Base-by-base conservation (phyloP, 768 basidiomycete species). In the Termitomyces sp. region DNA sequence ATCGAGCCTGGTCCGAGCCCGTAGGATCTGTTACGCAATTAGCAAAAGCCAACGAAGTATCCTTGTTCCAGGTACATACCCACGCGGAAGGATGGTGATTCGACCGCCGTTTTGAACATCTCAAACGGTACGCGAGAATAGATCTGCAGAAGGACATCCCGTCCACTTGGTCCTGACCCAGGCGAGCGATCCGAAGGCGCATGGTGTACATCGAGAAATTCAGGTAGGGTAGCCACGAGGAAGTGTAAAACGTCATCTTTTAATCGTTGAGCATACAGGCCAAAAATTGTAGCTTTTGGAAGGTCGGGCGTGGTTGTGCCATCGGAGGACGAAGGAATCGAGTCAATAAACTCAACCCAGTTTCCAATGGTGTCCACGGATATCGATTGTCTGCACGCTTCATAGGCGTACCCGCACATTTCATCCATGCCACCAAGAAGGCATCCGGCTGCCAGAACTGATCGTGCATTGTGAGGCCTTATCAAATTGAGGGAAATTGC, bases 351-450 rank as follows among this genome's bases (percentile, higher is more conserved):
- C 60, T 85, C 78, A 39, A 94, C 77, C 89, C 91, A 94, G 49
- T 80, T 78, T 48, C 79, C 68, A 66, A 95, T 85, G 45, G 83
- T 90, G 56, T 89, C 85, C 63, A 87, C 78, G 44, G 77, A 79
- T 72, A 96, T 86, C 40, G 88, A 89, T 57, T 81, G 83, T 63
- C 82, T 81, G 76, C 89, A 92, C 47, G 84, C 74, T 52, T 84
- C 82, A 70, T 94, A 94, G 21, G 93, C 82, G 65, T 86, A 86
- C 60, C 79, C 79, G 70, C 86, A 88, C 35, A 95, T 76, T 35
- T 94, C 90, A 44, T 92, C 84, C 88, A 94, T 89, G 43, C 90
- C 91, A 52, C 90, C 91, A 44, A 94, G 81, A 34, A 93, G 76
- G 70, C 86, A 91, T 14, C 88, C 89, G 44, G 91, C 88, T 45